phyloP scores from a whole-genome alignment of 2,329 filamentous ascomycete genomes.

The Clarireedia monteithiana region DNA sequence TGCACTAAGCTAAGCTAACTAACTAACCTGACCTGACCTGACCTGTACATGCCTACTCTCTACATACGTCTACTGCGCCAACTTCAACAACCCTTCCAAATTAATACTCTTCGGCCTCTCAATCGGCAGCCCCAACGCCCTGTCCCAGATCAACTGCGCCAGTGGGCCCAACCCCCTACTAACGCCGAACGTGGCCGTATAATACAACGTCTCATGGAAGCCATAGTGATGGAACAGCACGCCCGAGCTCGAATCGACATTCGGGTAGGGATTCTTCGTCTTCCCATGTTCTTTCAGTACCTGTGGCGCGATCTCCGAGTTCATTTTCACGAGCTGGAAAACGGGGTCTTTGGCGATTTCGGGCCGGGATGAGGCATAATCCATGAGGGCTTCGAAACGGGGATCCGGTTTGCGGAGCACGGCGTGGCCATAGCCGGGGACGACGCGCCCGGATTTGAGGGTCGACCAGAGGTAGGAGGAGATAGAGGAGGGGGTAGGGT shows the following conservation, averaged over 20 bases:
- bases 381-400: constrained; percentile 93
- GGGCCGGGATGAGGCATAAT: constrained; percentile 78
- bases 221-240: constrained; percentile 98
- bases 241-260: constrained; percentile 88
- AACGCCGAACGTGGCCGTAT: constrained; percentile 66
- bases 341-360: constrained; percentile 83
- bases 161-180: constrained; percentile 74
- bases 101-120: constrained; percentile 98
- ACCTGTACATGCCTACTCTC: too few relatives aligned
- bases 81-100: constrained; percentile 73
- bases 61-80: constrained; percentile 36
- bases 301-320: constrained; percentile 81
- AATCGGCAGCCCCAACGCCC: constrained; percentile 87
- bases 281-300: constrained; percentile 95
- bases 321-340: constrained; percentile 90
- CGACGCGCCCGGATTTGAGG: constrained; percentile 83
- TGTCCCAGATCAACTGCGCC: constrained; percentile 93
- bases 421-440: constrained; percentile 92
- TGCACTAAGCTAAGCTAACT: too few relatives aligned
- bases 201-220: constrained; percentile 95
- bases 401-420: constrained; percentile 96
- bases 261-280: constrained; percentile 96
- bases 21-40: too few relatives aligned
- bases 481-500: constrained; percentile 74
- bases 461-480: constrained; percentile 87